Conservation (phyloP, 1,139 yeast genomes). For the Nakaseomyces sp. region DNA sequence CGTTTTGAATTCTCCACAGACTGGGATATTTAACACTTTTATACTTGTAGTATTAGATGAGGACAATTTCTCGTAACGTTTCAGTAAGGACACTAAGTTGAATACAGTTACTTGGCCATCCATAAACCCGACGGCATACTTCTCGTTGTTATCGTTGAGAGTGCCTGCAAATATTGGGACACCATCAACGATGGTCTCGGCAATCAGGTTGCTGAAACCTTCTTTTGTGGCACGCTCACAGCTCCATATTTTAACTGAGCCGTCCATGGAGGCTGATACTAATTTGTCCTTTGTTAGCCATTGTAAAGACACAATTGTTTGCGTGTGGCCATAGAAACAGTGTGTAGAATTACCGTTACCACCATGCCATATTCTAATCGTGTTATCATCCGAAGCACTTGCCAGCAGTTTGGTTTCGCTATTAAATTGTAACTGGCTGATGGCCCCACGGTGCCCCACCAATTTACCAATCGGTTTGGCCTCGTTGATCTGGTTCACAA, state of each 20-base stretch:
- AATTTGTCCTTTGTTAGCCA: slow-evolving; percentile 42
- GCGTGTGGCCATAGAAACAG: slow-evolving; percentile 42
- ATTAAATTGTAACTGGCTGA: slow-evolving; percentile 52
- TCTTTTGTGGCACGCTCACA: slow-evolving; percentile 25
- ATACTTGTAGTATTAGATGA: slow-evolving; percentile 9
- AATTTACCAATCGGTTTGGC: slow-evolving; percentile 50
- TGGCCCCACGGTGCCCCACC: slow-evolving; percentile 58
- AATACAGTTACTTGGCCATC: slow-evolving; percentile 36
- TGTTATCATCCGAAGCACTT: slow-evolving; percentile 69
- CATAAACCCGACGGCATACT: slow-evolving; percentile 55
- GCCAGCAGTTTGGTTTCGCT: slow-evolving; percentile 46
- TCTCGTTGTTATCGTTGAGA: slow-evolving; percentile 42
- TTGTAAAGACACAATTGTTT: slow-evolving; percentile 46
- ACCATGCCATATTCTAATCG: slow-evolving; percentile 67
- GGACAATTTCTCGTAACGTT: neutral
- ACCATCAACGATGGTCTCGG: slow-evolving; percentile 37
- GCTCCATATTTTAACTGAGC: slow-evolving; percentile 64
- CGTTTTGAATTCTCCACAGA: neutral
- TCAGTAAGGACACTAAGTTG: slow-evolving; percentile 31
- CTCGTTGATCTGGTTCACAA: slow-evolving; percentile 49
- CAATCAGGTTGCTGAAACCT: slow-evolving; percentile 33
- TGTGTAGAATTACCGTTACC: slow-evolving; percentile 42
- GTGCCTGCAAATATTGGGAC: slow-evolving; percentile 46
- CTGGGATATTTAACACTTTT: slow-evolving; percentile 12
- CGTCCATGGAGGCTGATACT: slow-evolving; percentile 58